Base-by-base conservation (phyloP, 352 stramenopile species). In the Globisporangium polare region DNA sequence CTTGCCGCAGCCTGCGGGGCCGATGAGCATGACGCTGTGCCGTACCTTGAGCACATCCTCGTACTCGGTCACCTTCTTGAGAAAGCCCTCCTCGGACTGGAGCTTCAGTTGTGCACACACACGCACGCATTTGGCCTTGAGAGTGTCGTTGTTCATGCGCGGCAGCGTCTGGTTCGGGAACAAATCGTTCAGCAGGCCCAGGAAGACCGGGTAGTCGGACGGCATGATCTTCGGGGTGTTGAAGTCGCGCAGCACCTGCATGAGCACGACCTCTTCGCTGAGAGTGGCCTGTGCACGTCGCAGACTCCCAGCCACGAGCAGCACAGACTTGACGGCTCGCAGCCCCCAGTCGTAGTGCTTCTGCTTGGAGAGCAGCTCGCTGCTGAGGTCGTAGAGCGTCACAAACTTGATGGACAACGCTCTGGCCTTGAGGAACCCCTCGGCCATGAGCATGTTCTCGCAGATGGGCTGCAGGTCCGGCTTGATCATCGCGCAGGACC, bases 11-110 rank as follows among this genome's bases (percentile, higher is more conserved):
- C 93, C 96, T 18, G 92, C 90, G 17, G 95, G 92, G 1, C 96
- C 96, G 31, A 98, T 94, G 27, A 99, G 80, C 93, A 99, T 98
- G 35, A 98, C 96, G 41, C 89, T 98, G 69, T 98, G 95, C 0
- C 95, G 88, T 3, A 98, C 95, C 45, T 96, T 86, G 41, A 99
- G 82, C 20, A 98, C 85, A 37, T 98, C 95, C 65, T 98, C 89
- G 37, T 90, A 97, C 71, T 99, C 95, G 62, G 94, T 89, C 20
- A 97, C 90, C 65, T 99, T 99, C 64, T 97, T 96, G 1, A 98
- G 70, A 66, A 98, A 99, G 0, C 88, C 85, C 26, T 99, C 96
- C 67, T 99, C 96, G 12, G 89, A 78, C 65, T 98, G 95, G 10
- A 98, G 75, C 42, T 86, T 86, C 46, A 80, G 80, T 35, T 90